These are phyloP conservation scores for Madurella mycetomatis DNA, from an alignment of 2,329 filamentous ascomycete genomes.

Conservation along the genomic window DNA sequence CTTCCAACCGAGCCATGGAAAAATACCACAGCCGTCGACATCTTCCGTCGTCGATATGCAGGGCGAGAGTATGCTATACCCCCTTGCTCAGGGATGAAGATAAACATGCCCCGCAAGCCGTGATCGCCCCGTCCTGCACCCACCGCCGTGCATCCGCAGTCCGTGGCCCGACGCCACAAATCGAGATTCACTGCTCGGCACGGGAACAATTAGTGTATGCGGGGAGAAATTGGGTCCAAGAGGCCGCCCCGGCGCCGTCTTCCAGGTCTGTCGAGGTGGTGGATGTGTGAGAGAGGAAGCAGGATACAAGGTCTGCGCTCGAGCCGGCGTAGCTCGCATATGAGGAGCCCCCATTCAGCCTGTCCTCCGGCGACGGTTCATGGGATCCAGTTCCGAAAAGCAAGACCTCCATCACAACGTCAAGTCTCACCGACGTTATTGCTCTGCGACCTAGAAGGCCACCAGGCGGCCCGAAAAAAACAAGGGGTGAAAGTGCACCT, in stretches of 20 bases:
- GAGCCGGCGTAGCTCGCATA: neutral
- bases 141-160: neutral
- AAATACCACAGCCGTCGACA: neutral
- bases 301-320: neutral
- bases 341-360: neutral
- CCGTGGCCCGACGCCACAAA: neutral
- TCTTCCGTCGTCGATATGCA: neutral
- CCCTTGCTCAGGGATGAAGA: neutral
- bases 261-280: neutral
- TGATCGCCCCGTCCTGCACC: conserved; percentile 10
- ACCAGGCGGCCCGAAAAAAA: conserved; percentile 13
- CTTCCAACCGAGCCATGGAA: neutral
- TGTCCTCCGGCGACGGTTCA: conserved; percentile 2
- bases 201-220: neutral
- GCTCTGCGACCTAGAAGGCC: neutral
- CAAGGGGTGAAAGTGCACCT: neutral
- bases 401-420: too few species aligned
- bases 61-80: neutral
- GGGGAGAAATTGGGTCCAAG: neutral
- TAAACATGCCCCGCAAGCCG: neutral
- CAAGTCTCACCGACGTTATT: neutral
- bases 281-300: too few species aligned
- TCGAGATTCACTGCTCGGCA: conserved; percentile 1
- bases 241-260: neutral
- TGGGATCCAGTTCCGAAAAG: neutral